A percentile compares a stretch with the other conserved stretches of the same genome.
Conservation (phyloP, 495 filamentous ascomycete species). For the Penicillium pancosmium region DNA sequence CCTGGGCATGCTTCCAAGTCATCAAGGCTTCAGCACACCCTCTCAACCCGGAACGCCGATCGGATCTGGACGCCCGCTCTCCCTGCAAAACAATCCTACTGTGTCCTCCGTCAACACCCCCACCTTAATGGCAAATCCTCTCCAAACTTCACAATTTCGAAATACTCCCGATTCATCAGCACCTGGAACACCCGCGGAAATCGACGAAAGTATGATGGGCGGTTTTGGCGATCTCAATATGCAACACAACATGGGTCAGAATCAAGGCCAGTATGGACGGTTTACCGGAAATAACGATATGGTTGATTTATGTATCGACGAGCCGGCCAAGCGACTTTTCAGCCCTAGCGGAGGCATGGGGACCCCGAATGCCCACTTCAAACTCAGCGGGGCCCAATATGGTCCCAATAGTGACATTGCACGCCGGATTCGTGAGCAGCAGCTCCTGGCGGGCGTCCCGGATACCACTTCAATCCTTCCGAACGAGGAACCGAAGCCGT, state of each 20-base stretch:
- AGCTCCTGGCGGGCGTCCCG: slow-evolving; percentile 66
- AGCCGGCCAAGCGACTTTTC: slow-evolving; percentile 91
- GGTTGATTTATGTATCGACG: slow-evolving; percentile 84
- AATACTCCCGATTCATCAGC: slow-evolving; percentile 75
- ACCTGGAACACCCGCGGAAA: slow-evolving; percentile 70
- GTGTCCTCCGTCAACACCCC: slow-evolving; percentile 98
- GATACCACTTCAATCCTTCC: slow-evolving; percentile 55
- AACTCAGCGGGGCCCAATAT: slow-evolving; percentile 70
- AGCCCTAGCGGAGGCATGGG: slow-evolving; percentile 78
- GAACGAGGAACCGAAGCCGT: slow-evolving; percentile 87
- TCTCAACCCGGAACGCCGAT: slow-evolving; percentile 88
- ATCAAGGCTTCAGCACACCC: slow-evolving; percentile 74
- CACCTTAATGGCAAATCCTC: slow-evolving; percentile 70
- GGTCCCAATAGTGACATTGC: slow-evolving; percentile 76
- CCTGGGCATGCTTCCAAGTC: slow-evolving; percentile 67
- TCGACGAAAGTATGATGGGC: slow-evolving; percentile 61
- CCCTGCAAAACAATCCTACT: slow-evolving; percentile 89
- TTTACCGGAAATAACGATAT: slow-evolving; percentile 55
- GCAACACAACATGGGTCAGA: slow-evolving; percentile 61
- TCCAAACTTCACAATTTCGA: slow-evolving; percentile 63
- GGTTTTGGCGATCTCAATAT: slow-evolving; percentile 54
- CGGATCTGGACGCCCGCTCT: slow-evolving; percentile 61
- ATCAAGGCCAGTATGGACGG: slow-evolving; percentile 52
- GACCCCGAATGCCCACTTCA: slow-evolving; percentile 68
- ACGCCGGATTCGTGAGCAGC: slow-evolving; percentile 69